A percentile compares a stretch with the other conserved stretches of the same genome.
phyloP scores from a whole-genome alignment of 768 basidiomycete species.

The Tubosaeta sp. region DNA sequence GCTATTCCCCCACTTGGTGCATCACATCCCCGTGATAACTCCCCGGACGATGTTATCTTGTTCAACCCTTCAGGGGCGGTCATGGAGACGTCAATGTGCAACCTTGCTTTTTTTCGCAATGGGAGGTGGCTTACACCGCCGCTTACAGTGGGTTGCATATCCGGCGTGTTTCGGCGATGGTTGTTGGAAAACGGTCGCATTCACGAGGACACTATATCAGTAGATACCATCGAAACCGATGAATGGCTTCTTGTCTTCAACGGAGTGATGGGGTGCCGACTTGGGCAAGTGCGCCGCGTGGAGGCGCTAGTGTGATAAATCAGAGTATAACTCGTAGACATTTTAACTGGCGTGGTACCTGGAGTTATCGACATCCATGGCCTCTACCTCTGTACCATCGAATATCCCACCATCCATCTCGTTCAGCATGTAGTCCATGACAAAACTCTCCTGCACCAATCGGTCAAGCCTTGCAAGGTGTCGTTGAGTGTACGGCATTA shows the following conservation, averaged over 20 bases:
- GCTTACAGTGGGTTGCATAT: constrained; percentile 59
- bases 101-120: constrained; percentile 61
- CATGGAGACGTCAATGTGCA: constrained; percentile 68
- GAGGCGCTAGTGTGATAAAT: not conserved
- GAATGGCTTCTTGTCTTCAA: constrained; percentile 72
- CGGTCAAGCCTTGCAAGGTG: constrained; percentile 83
- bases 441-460: constrained; percentile 91
- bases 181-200: constrained; percentile 58
- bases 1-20: constrained; percentile 35
- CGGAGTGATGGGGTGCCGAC: constrained; percentile 62
- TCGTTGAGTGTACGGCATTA: constrained; percentile 93
- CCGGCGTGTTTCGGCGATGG: constrained; percentile 67
- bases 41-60: constrained; percentile 55
- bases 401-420: constrained; percentile 87
- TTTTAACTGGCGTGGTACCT: constrained; percentile 9
- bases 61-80: constrained; percentile 48
- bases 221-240: constrained; percentile 42
- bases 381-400: constrained; percentile 41
- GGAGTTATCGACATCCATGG: constrained; percentile 38
- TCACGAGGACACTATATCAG: constrained; percentile 40
- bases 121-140: constrained; percentile 64
- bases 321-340: constrained; percentile 3
- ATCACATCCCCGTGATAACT: not conserved
- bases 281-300: constrained; percentile 36
- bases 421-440: constrained; percentile 83